phyloP scores from a whole-genome alignment of 306 rosid species.

The Chamaecrista fasciculata region DNA sequence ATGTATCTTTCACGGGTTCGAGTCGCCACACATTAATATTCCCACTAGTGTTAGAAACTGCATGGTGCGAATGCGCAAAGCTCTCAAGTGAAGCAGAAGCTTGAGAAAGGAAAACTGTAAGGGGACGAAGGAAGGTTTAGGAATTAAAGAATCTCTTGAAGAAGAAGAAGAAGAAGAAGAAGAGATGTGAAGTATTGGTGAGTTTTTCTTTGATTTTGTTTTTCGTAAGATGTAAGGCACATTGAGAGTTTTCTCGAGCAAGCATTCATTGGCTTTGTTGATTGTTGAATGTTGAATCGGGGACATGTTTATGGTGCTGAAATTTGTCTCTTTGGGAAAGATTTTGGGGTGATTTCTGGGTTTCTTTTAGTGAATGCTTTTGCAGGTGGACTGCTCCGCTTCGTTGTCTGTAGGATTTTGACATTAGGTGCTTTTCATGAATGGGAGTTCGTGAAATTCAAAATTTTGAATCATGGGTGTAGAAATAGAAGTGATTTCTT shows the following conservation, averaged over 20 bases:
- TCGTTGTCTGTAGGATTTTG: neutral
- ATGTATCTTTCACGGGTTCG: neutral
- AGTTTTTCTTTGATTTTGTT: slow-evolving; percentile 32
- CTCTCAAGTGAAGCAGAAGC: slow-evolving; percentile 7
- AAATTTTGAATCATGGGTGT: slow-evolving; percentile 24
- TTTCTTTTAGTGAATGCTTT: neutral
- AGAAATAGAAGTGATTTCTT: neutral
- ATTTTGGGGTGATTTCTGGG: neutral
- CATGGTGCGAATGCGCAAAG: neutral
- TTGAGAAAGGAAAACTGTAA: neutral
- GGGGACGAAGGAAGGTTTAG: slow-evolving; percentile 22
- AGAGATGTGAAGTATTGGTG: slow-evolving; percentile 9
- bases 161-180: slow-evolving; percentile 5
- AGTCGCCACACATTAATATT: neutral
- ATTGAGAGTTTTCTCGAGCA: neutral
- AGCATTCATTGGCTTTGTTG: slow-evolving; percentile 2
- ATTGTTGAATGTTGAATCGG: neutral
- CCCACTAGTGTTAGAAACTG: neutral
- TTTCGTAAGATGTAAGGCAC: slow-evolving; percentile 34
- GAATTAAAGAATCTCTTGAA: slow-evolving; percentile 31
- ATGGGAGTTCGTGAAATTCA: slow-evolving; percentile 19
- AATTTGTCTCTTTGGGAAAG: neutral
- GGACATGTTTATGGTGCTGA: neutral
- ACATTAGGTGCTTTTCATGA: neutral
- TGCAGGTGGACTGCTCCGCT: neutral